A percentile compares a stretch with the other conserved stretches of the same genome.
Conservation (phyloP, 257 asterid species). For the Solanum rostratum region DNA sequence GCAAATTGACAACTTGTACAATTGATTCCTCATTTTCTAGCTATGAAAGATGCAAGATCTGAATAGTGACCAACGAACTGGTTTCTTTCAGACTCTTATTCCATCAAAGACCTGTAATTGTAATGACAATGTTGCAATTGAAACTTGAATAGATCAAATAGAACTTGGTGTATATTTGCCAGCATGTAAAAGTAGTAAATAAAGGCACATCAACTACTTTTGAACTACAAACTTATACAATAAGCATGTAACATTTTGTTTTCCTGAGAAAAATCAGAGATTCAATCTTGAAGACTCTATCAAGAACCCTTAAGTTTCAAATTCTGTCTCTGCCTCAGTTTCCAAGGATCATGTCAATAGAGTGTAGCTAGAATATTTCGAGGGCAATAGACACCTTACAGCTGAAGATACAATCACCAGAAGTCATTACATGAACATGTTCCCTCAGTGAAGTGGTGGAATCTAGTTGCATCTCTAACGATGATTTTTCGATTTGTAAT, state of each 20-base stretch:
- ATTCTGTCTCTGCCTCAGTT: neutral
- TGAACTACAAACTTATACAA: neutral
- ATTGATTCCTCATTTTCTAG: neutral
- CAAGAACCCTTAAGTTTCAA: neutral
- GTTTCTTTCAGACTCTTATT: neutral
- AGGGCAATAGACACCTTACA: neutral
- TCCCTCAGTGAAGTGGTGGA: slow-evolving; percentile 61
- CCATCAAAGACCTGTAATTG: neutral
- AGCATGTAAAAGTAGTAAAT: neutral
- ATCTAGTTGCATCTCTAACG: slow-evolving; percentile 61
- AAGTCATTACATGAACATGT: slow-evolving; percentile 53
- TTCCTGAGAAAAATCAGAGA: neutral
- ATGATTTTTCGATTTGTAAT: slow-evolving; percentile 38
- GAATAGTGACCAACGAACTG: neutral
- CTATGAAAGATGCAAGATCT: neutral
- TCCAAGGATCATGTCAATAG: neutral
- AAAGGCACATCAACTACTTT: neutral
- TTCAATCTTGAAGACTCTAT: neutral
- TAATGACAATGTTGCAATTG: neutral
- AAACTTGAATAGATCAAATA: neutral
- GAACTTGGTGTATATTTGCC: neutral
- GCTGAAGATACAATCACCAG: slow-evolving; percentile 23
- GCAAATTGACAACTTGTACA: slow-evolving; percentile 53
- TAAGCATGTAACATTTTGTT: neutral
- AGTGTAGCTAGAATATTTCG: neutral